Evolutionary conservation across 2,329 filamentous ascomycete genomes (phyloP), one percentile per base, ranked within the genome.

Genomic region (Scedosporium dehoogii): DNA sequence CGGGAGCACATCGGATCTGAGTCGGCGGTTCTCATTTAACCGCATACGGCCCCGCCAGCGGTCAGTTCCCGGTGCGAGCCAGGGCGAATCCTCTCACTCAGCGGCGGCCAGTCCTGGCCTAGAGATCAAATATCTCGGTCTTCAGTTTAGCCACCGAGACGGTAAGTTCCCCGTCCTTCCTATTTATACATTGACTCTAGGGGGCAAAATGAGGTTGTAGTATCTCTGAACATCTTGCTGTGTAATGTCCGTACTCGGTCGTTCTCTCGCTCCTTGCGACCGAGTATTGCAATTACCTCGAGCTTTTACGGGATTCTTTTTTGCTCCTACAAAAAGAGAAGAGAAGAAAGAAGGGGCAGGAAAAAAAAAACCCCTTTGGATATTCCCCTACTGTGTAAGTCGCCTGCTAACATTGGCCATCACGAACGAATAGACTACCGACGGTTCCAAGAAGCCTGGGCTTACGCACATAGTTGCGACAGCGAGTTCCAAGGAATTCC

Each of bases 121-220:
- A 16, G 78, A 80, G 63, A 78, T 82, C 58, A 75, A 77, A 58
- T 78, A 81, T 68, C 71, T 82, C 29, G 76, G 76, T 5, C 75
- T 82, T 53, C 79, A 81, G 61, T 82, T 82, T 65, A 80, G 75
- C 51, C 73, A 76, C 53, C 72, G 75, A 29, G 74, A 78, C 66
- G 79, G 79, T 81, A 70, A 69, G 71, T 63, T 14, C 14, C 16
- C 6, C 23, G 29, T 41, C n/a, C 56, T 21, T 16, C n/a, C 25
- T 48, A 44, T 14, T 25, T 33, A 9, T 51, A 12, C 12, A 38
- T 38, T 38, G 33, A 38, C 33, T 38, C 4, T 9, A 38, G 33
- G 33, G 33, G 4, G 33, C 33, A 38, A 4, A 38, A 38, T 38
- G 33, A 4, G 33, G 9, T 38, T 38, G 10, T 2, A 38, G 33